Percentiles rank a stretch among this genome's conserved stretches.
Conservation (phyloP, 2,329 filamentous ascomycete species). For the Ilyonectria robusta region DNA sequence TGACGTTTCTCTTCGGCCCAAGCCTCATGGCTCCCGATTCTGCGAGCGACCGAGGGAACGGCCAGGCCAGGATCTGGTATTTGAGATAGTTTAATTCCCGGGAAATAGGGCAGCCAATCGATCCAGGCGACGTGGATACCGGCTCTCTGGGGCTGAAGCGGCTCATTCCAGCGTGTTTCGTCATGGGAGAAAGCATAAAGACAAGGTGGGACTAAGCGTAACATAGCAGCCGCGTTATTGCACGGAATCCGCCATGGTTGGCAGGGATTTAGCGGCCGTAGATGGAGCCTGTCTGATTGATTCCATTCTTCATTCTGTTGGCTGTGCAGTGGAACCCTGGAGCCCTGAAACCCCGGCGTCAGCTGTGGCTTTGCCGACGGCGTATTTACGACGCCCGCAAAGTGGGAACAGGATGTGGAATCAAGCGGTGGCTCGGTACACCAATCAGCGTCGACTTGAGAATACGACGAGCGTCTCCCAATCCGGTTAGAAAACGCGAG, state of each 20-base stretch:
- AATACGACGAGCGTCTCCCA: not conserved
- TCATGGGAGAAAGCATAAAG: too few species aligned
- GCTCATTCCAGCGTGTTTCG: not conserved
- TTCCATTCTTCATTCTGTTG: not conserved
- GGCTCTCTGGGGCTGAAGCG: not conserved
- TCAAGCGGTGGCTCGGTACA: not conserved
- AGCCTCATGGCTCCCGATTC: not conserved
- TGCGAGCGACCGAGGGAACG: not conserved
- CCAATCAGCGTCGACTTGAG: not conserved
- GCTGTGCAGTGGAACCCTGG: not conserved
- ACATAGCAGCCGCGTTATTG: not conserved
- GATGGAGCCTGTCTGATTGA: not conserved
- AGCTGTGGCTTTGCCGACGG: slow-evolving; percentile 2
- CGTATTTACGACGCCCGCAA: not conserved
- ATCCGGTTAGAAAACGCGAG: slow-evolving; percentile 12
- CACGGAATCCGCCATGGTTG: not conserved
- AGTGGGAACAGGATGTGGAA: slow-evolving; percentile 1
- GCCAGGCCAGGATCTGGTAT: not conserved
- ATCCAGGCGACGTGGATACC: not conserved
- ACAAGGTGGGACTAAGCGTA: not conserved
- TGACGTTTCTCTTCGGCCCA: not conserved
- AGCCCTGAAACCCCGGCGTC: not conserved
- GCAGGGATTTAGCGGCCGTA: not conserved
- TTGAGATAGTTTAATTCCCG: not conserved
- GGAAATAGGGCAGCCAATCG: not conserved